Base-by-base conservation (phyloP, 192 early-diverging fungal species). In the Mortierella alpina region DNA sequence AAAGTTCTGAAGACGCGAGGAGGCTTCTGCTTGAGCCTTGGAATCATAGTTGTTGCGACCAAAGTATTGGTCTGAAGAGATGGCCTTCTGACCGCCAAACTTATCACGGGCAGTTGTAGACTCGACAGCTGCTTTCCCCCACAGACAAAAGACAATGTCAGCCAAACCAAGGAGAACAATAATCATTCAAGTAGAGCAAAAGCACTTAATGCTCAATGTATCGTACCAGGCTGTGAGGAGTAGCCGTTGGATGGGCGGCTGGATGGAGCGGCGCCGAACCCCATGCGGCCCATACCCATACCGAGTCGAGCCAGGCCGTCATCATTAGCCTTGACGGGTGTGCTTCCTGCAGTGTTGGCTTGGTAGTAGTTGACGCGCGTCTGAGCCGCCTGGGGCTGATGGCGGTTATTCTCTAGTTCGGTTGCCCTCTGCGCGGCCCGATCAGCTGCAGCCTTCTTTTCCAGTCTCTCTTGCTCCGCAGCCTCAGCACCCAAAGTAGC, bases 51-150 rank as follows among this genome's bases (percentile, higher is more conserved):
- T 72, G 46, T 89, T 87, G 20, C 95, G 91, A 5, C 91, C 93
- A 91, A 97, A 97, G 84, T 92, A 97, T 86, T 96, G 93, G 75
- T 97, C 95, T 20, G 92, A 94, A 40, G 95, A 96, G 63, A 99
- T 97, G 39, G 93, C 87, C 82, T 95, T 96, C 55, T 95, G 92
- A 57, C 79, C 88, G 7, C 88, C 88, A 74, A 99, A 97, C 68
- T 93, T 89, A 54, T 96, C 92, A n/a, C 88, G 84, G 5, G 94
- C 91, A 31, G 90, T 86, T 6, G 83, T 85, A 7, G 65, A 42
- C 42, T 91, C 90, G 13, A 31, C 31, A 31, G 65, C 68, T 63
- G 49, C 45, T 11, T 11, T 22, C 52, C 17, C 22, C 44, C 31
- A 15, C 3, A 14, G 31, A 59, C 7, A 65, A 48, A 23, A 40